phyloP scores from a whole-genome alignment of 164 flowering plant species.

The Buxus sempervirens region DNA sequence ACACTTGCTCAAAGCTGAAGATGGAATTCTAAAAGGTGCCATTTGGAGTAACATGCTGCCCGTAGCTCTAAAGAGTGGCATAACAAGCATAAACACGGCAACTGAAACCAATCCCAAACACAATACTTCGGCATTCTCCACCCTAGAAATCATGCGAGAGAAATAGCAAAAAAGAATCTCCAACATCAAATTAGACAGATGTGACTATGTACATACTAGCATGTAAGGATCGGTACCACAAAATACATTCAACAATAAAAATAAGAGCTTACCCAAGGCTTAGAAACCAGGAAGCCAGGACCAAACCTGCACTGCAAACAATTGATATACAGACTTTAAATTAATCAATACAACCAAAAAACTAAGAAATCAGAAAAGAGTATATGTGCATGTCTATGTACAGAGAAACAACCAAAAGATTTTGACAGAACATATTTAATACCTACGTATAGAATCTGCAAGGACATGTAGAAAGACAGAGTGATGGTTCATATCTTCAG shows the following conservation, averaged over 20 bases:
- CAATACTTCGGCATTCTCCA: slow-evolving; percentile 90
- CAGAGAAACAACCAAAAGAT: not conserved
- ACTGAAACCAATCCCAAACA: slow-evolving; percentile 89
- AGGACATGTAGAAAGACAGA: slow-evolving; percentile 96
- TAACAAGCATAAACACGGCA: slow-evolving; percentile 76
- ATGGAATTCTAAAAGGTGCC: slow-evolving; percentile 77
- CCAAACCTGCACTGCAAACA: slow-evolving; percentile 90
- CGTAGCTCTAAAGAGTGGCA: slow-evolving; percentile 80
- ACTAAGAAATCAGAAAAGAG: not conserved
- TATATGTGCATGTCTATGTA: not conserved
- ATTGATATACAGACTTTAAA: slow-evolving; percentile 22
- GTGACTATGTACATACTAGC: no score
- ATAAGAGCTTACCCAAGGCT: slow-evolving; percentile 65
- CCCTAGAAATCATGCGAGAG: slow-evolving; percentile 40
- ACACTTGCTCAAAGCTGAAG: slow-evolving; percentile 85
- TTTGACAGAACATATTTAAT: slow-evolving; percentile 5
- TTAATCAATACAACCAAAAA: slow-evolving; percentile 2
- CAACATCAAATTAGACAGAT: not conserved
- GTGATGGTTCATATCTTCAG: slow-evolving; percentile 98
- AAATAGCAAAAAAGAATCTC: not conserved
- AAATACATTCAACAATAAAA: no score
- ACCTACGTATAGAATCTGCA: slow-evolving; percentile 99
- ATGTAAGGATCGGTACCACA: no score
- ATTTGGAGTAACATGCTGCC: slow-evolving; percentile 85
- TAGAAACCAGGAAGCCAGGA: slow-evolving; percentile 90